Percentiles rank a stretch among this genome's conserved stretches.
phyloP scores from a whole-genome alignment of 208 protist species.

The Crithidia expoeki region DNA sequence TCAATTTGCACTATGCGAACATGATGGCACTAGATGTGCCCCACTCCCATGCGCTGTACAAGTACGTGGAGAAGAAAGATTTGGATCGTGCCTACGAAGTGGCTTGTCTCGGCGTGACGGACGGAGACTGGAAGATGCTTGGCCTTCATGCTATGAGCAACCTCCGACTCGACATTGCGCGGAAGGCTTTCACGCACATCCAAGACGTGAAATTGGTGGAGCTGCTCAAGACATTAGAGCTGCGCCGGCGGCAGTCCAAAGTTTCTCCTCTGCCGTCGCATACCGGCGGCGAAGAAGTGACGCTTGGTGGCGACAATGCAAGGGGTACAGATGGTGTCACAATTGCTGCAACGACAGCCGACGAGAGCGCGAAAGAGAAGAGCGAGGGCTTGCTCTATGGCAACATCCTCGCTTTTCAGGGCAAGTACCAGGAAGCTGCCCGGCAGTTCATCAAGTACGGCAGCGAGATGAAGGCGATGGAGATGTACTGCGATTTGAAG shows the following conservation, averaged over 20 bases:
- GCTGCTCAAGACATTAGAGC: conserved; percentile 89
- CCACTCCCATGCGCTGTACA: conserved; percentile 90
- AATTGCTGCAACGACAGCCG: background rate
- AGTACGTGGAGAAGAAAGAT: conserved; percentile 92
- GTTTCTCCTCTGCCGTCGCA: background rate
- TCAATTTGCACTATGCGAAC: conserved; percentile 85
- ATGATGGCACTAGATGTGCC: conserved; percentile 95
- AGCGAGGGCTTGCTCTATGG: conserved; percentile 62
- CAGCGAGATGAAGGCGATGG: conserved; percentile 81
- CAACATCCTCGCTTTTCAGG: conserved; percentile 94
- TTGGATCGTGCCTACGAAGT: conserved; percentile 91
- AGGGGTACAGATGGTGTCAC: background rate
- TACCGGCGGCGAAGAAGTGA: conserved; percentile 10
- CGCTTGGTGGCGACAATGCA: background rate
- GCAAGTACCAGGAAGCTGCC: conserved; percentile 93
- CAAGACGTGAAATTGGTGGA: conserved; percentile 93
- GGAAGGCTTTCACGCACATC: conserved; percentile 92
- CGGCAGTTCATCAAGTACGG: conserved; percentile 86
- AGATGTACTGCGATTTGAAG: conserved; percentile 96
- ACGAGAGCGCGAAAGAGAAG: conserved; percentile 24
- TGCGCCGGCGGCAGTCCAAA: conserved; percentile 53
- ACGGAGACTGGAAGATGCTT: conserved; percentile 94
- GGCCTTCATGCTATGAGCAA: conserved; percentile 91
- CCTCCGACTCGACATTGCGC: conserved; percentile 91
- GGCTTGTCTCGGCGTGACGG: conserved; percentile 94